These are phyloP conservation scores for Schoenoplectus triqueter DNA, from an alignment of 202 grass and related monocot species.

Conservation along the genomic window DNA sequence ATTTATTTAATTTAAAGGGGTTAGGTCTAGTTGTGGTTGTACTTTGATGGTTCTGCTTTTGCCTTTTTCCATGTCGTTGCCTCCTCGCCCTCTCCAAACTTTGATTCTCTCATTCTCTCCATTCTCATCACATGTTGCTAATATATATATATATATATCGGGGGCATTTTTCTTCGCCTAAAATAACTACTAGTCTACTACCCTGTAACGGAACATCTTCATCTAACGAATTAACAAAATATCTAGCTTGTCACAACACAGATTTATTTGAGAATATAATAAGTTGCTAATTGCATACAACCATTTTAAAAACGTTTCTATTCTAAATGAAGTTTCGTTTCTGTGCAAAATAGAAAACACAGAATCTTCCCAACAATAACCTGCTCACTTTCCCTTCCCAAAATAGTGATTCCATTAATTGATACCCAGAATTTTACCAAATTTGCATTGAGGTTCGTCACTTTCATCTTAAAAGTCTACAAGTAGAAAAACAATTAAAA, in stretches of 20 bases:
- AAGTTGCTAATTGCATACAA: neutral
- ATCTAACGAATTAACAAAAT: constrained; percentile 10
- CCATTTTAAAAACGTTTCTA: neutral
- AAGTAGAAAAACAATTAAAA: neutral
- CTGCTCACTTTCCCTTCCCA: constrained; percentile 13
- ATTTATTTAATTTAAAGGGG: constrained; percentile 9
- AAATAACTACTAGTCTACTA: neutral
- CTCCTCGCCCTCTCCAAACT: constrained; percentile 39
- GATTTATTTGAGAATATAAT: neutral
- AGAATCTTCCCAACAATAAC: neutral
- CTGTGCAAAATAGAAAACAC: neutral
- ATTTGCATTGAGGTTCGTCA: neutral
- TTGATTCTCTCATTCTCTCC: neutral
- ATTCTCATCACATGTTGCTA: neutral
- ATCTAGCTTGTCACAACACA: neutral
- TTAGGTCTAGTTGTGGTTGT: neutral
- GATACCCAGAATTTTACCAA: neutral
- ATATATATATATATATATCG: neutral
- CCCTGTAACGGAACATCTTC: neutral
- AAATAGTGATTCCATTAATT: neutral
- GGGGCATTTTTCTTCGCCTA: constrained; percentile 1
- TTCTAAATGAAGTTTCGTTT: neutral
- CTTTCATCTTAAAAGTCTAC: neutral
- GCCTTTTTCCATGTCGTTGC: constrained; percentile 51
- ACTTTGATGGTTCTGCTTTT: constrained; percentile 34